Evolutionary conservation across 805 yeast species (phyloP).

Genomic region (Zygoascus bituminiphila): DNA sequence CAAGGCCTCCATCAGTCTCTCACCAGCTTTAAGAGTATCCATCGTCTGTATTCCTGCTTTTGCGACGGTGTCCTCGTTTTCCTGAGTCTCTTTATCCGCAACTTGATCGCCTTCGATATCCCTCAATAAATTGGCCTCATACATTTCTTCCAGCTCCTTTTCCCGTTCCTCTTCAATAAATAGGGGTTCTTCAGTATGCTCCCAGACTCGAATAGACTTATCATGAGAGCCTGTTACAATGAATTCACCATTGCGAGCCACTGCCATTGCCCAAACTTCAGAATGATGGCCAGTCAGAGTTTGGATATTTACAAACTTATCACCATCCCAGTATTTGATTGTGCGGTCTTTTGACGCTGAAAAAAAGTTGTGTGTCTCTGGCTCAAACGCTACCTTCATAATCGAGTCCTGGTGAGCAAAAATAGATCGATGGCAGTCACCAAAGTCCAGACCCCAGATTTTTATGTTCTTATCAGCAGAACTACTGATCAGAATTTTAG

Average conservation of each 20-base stretch:
- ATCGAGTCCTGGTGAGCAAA: conserved; percentile 97
- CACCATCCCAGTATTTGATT: conserved; percentile 97
- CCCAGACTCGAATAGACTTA: conserved; percentile 89
- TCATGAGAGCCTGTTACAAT: conserved; percentile 86
- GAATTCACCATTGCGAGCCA: conserved; percentile 57
- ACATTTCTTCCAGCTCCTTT: conserved; percentile 85
- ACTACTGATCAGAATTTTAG: conserved; percentile 80
- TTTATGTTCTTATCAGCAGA: conserved; percentile 97
- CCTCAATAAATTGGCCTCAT: conserved; percentile 62
- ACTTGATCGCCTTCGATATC: conserved; percentile 47
- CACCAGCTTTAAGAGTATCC: conserved; percentile 93
- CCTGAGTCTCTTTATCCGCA: conserved; percentile 36
- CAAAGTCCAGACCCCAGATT: conserved; percentile 98
- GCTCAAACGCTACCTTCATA: conserved; percentile 77
- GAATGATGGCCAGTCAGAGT: conserved; percentile 78
- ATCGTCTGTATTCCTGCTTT: conserved; percentile 74
- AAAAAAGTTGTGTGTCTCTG: conserved; percentile 82
- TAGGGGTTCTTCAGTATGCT: conserved; percentile 88
- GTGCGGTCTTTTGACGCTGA: conserved; percentile 83
- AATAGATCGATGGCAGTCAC: conserved; percentile 95
- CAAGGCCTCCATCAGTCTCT: conserved; percentile 81
- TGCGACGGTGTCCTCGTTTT: conserved; percentile 41
- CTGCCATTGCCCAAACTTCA: conserved; percentile 90
- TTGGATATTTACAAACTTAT: conserved; percentile 89
- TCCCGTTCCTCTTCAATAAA: conserved; percentile 95